Conservation (phyloP, 176 grass and related monocot species). For the Elymus sibiricus region DNA sequence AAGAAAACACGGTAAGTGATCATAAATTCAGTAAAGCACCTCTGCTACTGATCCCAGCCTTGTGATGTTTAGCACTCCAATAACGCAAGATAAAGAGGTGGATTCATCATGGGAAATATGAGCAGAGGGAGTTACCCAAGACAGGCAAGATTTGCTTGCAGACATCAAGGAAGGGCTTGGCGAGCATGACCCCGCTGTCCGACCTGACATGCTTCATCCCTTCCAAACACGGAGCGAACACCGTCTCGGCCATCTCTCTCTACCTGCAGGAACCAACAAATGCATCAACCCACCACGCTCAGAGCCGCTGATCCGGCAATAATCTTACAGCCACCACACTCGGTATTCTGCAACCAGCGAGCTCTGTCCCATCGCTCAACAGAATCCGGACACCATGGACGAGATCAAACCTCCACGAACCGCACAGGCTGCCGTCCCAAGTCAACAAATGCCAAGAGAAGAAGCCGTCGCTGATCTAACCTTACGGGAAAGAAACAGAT, state of each 20-base stretch:
- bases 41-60: slow-evolving; percentile 10
- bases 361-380: background rate
- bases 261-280: slow-evolving; percentile 24
- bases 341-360: background rate
- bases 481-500: background rate
- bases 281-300: background rate
- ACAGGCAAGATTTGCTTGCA: slow-evolving; percentile 95
- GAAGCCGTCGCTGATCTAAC: background rate
- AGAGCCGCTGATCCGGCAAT: background rate
- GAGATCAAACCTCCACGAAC: background rate
- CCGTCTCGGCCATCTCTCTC: slow-evolving; percentile 70
- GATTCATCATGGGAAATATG: background rate
- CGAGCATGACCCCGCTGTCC: slow-evolving; percentile 69
- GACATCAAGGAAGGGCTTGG: slow-evolving; percentile 94
- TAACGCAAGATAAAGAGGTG: background rate
- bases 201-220: slow-evolving; percentile 93
- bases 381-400: background rate
- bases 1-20: slow-evolving; percentile 1
- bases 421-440: background rate
- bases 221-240: slow-evolving; percentile 91
- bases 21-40: background rate
- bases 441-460: background rate
- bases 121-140: slow-evolving; percentile 43
- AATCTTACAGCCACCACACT: background rate
- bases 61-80: background rate